Percentiles rank a stretch among this genome's conserved stretches.
These are phyloP conservation scores for Aureobasidium lini DNA, from an alignment of 2,329 filamentous ascomycete species.

Conservation along the genomic window DNA sequence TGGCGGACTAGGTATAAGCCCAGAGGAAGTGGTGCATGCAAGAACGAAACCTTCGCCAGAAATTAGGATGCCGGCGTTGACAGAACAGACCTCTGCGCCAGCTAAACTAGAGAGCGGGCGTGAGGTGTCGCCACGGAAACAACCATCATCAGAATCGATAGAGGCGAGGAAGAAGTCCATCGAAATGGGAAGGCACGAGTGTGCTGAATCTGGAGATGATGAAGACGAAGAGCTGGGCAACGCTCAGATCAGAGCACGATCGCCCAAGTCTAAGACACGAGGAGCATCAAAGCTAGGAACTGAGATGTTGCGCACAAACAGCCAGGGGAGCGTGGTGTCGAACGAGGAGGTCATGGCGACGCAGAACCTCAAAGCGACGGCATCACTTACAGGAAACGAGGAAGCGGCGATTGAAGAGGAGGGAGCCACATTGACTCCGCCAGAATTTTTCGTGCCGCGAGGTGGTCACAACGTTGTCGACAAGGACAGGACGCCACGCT, in stretches of 20 bases:
- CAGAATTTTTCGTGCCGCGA: conserved; percentile 43
- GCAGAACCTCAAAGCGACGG: conserved; percentile 3
- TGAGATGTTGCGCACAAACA: conserved; percentile 97
- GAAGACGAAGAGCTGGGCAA: conserved; percentile 84
- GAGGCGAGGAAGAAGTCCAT: conserved; percentile 66
- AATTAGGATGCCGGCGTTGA: conserved; percentile 42
- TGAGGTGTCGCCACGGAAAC: conserved; percentile 46
- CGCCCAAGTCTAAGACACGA: conserved; percentile 48
- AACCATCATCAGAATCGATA: conserved; percentile 66
- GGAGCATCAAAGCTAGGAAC: conserved; percentile 79
- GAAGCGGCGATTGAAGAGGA: conserved; percentile 20
- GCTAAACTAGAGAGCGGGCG: conserved; percentile 27
- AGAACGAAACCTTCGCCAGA: conserved; percentile 24
- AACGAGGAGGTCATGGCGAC: conserved; percentile 35
- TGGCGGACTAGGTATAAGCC: conserved; percentile 67
- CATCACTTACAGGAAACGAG: conserved; percentile 3
- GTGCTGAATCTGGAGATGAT: conserved; percentile 80
- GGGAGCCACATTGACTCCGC: conserved; percentile 40
- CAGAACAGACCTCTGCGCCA: conserved; percentile 61
- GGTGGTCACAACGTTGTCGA: conserved; percentile 28
- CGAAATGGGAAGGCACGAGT: conserved; percentile 63
- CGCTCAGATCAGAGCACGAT: conserved; percentile 43
- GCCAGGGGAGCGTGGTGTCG: conserved; percentile 66
- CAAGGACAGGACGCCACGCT: neutral
- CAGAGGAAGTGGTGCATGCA: conserved; percentile 34